These are phyloP conservation scores for Acanthamoeba lenticulata DNA, from an alignment of 208 protist species.

Conservation along the genomic window DNA sequence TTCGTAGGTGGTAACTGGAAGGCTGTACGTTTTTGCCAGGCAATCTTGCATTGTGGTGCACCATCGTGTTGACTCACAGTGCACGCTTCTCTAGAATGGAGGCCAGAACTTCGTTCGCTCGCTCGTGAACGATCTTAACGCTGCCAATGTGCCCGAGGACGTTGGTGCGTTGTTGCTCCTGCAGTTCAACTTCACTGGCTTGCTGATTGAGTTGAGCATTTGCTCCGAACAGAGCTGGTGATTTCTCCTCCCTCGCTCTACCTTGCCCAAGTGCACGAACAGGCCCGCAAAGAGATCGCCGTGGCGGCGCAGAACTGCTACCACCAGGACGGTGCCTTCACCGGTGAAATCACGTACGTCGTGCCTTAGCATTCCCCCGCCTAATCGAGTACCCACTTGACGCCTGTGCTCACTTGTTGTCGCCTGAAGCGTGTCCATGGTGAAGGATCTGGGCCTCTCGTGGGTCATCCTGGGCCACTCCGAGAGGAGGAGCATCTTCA, in stretches of 20 bases:
- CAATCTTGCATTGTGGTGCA: not conserved
- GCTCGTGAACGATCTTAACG: conserved; percentile 43
- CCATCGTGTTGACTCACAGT: not conserved
- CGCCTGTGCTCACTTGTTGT: not conserved
- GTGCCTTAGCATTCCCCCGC: not conserved
- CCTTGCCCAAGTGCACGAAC: not conserved
- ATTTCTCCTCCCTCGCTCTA: conserved; percentile 73
- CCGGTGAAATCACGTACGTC: conserved; percentile 74
- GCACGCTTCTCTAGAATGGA: not conserved
- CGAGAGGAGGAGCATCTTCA: conserved; percentile 96
- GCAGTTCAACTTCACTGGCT: not conserved
- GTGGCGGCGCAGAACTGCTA: conserved; percentile 76
- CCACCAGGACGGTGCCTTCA: conserved; percentile 76
- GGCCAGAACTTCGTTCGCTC: not conserved
- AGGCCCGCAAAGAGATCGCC: conserved; percentile 58
- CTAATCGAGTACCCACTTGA: too few species aligned
- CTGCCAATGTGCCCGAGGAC: not conserved
- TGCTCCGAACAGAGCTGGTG: conserved; percentile 71
- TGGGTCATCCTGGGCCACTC: conserved; percentile 98
- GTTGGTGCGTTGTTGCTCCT: conserved; percentile 8
- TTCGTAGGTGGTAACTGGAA: conserved; percentile 83
- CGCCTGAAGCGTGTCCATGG: conserved; percentile 80
- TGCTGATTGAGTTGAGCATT: not conserved
- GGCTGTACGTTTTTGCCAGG: conserved; percentile 40
- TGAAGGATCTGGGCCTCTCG: conserved; percentile 94